These are phyloP conservation scores for Backusella morwellensis DNA, from an alignment of 192 early-diverging fungal genomes.

Conservation along the genomic window DNA sequence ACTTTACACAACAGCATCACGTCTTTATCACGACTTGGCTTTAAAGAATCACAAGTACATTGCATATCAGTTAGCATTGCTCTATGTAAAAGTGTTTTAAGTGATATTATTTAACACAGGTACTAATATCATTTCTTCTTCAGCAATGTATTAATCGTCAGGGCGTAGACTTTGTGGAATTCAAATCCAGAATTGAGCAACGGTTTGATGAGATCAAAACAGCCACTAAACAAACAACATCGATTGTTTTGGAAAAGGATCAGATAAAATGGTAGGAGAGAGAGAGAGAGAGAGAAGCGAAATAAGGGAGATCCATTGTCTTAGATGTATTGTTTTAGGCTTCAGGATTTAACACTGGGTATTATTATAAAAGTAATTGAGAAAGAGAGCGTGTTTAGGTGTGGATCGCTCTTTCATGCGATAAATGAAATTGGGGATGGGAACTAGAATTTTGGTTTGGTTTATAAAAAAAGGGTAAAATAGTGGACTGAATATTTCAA, in stretches of 20 bases:
- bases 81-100: constrained; percentile 40
- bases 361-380: constrained; percentile 3
- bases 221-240: neutral
- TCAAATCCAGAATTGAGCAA: constrained; percentile 3
- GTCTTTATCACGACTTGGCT: constrained; percentile 46
- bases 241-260: neutral
- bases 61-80: constrained; percentile 51
- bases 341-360: neutral
- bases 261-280: neutral
- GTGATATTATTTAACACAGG: no score
- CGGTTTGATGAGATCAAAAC: constrained; percentile 9
- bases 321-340: neutral
- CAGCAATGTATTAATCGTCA: constrained; percentile 14
- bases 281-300: neutral
- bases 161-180: neutral
- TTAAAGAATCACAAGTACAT: constrained; percentile 53
- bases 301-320: neutral
- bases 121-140: no score
- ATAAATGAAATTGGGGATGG: neutral
- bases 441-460: neutral
- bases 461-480: no score
- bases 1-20: constrained; percentile 46
- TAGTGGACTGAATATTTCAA: no score
- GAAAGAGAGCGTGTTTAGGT: neutral
- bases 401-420: neutral